These are phyloP conservation scores for Isoetes engelmannii DNA, from an alignment of 83 land plant genomes.

Conservation along the genomic window DNA sequence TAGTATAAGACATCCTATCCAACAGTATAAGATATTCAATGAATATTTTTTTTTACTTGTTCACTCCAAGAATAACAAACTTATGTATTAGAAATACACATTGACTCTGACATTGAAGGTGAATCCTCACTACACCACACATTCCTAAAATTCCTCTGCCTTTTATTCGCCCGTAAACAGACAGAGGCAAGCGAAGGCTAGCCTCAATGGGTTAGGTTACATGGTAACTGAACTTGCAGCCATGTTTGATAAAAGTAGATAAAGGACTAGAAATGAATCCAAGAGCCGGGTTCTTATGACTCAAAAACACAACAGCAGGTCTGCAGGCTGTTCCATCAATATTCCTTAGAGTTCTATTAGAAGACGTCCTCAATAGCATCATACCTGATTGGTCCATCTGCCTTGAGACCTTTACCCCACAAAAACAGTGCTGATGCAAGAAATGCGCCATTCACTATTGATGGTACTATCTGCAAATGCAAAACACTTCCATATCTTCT, in stretches of 20 bases:
- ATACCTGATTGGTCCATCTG: slow-evolving; percentile 37
- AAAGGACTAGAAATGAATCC: no score
- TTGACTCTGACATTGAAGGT: no score
- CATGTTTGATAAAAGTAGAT: no score
- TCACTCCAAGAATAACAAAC: no score
- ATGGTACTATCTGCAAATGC: slow-evolving; percentile 23
- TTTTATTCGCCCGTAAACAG: no score
- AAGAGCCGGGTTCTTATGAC: no score
- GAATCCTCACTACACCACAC: no score
- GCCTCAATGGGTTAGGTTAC: no score
- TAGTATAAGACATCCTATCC: not conserved
- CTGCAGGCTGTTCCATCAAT: not conserved
- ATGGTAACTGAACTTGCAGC: no score
- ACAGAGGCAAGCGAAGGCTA: no score
- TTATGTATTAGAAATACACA: not conserved
- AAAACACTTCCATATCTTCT: not conserved
- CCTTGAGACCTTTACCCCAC: slow-evolving; percentile 31
- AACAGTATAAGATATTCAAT: not conserved
- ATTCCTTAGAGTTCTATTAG: no score
- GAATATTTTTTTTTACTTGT: not conserved
- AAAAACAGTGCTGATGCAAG: slow-evolving; percentile 26
- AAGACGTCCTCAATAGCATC: not conserved
- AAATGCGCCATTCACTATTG: slow-evolving; percentile 30
- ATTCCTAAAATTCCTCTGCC: no score
- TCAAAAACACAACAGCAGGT: not conserved